These are phyloP conservation scores for Paramecium sexaurelia DNA, from an alignment of 73 alveolate genomes.

Conservation along the genomic window DNA sequence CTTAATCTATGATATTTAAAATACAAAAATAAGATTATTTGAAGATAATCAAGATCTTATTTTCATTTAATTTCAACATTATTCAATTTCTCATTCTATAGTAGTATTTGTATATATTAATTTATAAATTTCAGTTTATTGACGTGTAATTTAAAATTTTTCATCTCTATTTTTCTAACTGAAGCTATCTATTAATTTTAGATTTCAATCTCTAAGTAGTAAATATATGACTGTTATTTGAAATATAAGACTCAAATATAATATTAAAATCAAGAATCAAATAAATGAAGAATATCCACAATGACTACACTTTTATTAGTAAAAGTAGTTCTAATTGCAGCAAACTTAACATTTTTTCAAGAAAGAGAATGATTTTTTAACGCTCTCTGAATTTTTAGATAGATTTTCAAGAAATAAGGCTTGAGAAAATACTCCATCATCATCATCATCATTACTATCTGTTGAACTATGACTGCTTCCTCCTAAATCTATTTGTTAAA, in stretches of 20 bases:
- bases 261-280: background rate
- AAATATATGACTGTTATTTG: background rate
- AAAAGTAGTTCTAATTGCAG: constrained; percentile 46
- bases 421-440: background rate
- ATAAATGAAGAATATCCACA: constrained; percentile 27
- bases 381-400: background rate
- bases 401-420: constrained; percentile 48
- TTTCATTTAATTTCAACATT: background rate
- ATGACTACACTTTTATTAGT: constrained; percentile 20
- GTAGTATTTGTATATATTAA: background rate
- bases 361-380: background rate
- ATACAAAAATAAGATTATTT: background rate
- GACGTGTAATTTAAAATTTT: background rate
- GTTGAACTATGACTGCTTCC: constrained; percentile 1
- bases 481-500: background rate
- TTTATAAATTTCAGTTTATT: background rate
- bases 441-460: constrained; percentile 43
- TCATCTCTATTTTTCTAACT: background rate
- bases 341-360: constrained; percentile 35
- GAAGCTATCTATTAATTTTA: background rate
- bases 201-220: background rate
- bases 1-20: too few relatives aligned
- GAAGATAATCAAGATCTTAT: background rate
- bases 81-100: background rate
- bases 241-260: background rate